Evolutionary conservation across 352 stramenopile genomes (phyloP), one percentile per base, ranked within the genome.

Genomic region (Globisporangium carolinianum): DNA sequence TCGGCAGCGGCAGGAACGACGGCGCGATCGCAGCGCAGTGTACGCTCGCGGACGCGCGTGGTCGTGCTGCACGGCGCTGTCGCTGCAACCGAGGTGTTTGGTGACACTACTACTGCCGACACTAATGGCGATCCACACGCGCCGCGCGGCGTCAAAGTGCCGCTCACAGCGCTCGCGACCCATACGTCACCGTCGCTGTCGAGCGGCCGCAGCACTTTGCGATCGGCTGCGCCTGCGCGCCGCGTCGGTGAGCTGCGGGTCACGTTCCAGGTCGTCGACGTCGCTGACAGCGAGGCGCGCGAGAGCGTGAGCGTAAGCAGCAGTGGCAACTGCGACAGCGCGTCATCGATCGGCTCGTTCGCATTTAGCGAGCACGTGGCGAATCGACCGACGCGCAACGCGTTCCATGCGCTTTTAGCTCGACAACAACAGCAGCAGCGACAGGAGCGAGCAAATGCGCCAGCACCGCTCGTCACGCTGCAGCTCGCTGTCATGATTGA

Each of bases 191-290:
- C 24, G 24, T 32, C 24, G 24, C 24, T 32, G 24, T 32, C 24
- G 24, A 32, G 24, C 24, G 24, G 24, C 24, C 24, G 24, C 24
- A 32, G 24, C 24, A 32, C 24, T 32, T 32, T 32, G 24, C 24
- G 24, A 32, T 32, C 24, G 24, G 24, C 24, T 32, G 24, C 24
- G 24, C 24, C 24, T n/a, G 4, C 17, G 15, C 11, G 39, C 36
- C 17, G 62, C 11, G 62, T 71, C 24, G 68, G 68, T 18, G 54
- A 52, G 10, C 48, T 79, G 43, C 62, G 63, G 10, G 57, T 79
- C 35, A 63, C 41, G 11, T 72, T 74, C 47, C 56, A 54, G 15
- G 53, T 68, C 42, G 63, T 41, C 42, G 38, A 56, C 10, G 12
- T 51, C 35, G 12, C 60, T 17, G 45, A 49, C 7, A 5, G 45